These are phyloP conservation scores for Adansonia digitata DNA, from an alignment of 345 rosid genomes.

Conservation along the genomic window DNA sequence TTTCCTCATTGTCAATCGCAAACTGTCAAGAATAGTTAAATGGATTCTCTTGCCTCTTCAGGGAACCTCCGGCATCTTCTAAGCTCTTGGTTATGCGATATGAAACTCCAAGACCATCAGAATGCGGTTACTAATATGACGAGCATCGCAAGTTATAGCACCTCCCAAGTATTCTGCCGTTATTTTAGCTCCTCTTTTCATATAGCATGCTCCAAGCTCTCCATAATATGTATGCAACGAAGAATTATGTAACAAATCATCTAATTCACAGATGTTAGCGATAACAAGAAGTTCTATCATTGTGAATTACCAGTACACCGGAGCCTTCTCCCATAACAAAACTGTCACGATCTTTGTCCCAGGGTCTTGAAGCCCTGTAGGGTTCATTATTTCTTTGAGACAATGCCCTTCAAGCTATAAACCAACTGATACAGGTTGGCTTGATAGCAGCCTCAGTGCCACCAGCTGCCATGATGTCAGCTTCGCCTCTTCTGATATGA, in stretches of 20 bases:
- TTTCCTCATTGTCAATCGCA: not conserved
- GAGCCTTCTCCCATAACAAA: constrained; percentile 73
- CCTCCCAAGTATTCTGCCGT: constrained; percentile 66
- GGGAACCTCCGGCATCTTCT: constrained; percentile 67
- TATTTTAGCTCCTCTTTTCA: constrained; percentile 65
- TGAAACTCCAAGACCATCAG: constrained; percentile 62
- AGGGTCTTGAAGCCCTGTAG: constrained; percentile 52
- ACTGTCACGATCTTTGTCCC: constrained; percentile 65
- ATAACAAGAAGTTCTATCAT: not conserved
- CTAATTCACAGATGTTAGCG: not conserved
- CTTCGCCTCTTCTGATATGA: constrained; percentile 65
- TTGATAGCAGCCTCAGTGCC: constrained; percentile 59
- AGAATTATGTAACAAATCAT: not conserved
- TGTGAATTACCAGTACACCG: constrained; percentile 52
- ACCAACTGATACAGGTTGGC: constrained; percentile 47
- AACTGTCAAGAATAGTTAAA: not conserved
- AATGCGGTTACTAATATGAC: constrained; percentile 60
- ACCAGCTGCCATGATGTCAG: constrained; percentile 56
- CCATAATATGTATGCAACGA: constrained; percentile 39
- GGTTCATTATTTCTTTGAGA: constrained; percentile 60
- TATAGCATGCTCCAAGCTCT: constrained; percentile 68
- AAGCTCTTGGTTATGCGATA: constrained; percentile 54
- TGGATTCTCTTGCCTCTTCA: constrained; percentile 40
- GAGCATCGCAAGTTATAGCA: constrained; percentile 58
- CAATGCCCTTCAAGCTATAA: constrained; percentile 58